Evolutionary conservation across 2,329 filamentous ascomycete species (phyloP), one percentile per base, ranked within the genome.

Genomic region (Nigrograna mackinnonii): DNA sequence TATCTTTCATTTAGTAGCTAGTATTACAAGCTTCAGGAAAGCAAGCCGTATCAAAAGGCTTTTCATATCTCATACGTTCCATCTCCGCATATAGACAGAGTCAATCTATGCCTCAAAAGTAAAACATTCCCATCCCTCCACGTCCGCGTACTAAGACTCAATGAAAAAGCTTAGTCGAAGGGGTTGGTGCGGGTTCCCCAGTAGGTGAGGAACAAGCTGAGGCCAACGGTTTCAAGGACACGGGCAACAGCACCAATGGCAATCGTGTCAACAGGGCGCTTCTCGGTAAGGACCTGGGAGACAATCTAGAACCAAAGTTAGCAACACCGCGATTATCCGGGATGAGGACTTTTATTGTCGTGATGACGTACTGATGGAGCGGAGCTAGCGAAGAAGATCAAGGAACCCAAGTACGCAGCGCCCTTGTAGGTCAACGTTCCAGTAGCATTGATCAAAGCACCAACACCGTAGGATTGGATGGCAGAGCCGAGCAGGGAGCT

Each of bases 351-450:
- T 6, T 19, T 19, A 14, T 6, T 13, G 33, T 38, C 6, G 17
- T 31, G 36, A 40, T 47, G 43, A 81, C 85, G 57, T 84, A 95
- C 90, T 47, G 84, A 84, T 55, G 92, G 92, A 62, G 91, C 91
- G 63, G 90, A 85, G 58, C 86, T 91, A 58, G 92, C 92, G 54
- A 91, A 80, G 80, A 97, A 97, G 79, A 97, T 87, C 69, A 97
- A 78, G 47, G 80, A 80, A 57, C 94, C 94, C 48, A 97, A 80
- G 77, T 96, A 97, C 43, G 92, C 90, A 51, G 94, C 91, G 59
- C 94, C 94, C 83, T 96, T 97, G 80, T 97, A 97, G 76, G 83
- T 91, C 52, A 97, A 79, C 41, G 92, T 96, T 55, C 90, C 91
- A 31, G 92, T 97, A 55, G 91, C 91, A 72, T 97, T 97, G 79